These are phyloP conservation scores for Plasmodium ovale DNA, from an alignment of 169 alveolate species.

Conservation along the genomic window DNA sequence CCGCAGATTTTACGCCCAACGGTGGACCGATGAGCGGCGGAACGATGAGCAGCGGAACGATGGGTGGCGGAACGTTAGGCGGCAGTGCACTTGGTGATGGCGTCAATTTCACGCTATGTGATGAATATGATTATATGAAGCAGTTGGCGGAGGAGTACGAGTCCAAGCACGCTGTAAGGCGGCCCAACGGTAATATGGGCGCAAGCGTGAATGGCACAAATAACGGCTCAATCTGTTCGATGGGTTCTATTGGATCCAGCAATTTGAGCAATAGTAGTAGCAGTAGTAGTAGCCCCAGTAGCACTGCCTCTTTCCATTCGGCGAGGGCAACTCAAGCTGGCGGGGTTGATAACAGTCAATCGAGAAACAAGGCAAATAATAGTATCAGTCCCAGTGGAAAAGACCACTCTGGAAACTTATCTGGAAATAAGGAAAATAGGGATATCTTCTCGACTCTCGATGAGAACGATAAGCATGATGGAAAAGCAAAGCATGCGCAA, in stretches of 20 bases:
- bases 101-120: constrained; percentile 40
- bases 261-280: not conserved
- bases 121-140: constrained; percentile 71
- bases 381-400: not conserved
- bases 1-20: not conserved
- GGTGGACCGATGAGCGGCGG: not conserved
- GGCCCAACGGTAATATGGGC: not conserved
- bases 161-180: constrained; percentile 42
- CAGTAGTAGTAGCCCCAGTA: not conserved
- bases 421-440: not conserved
- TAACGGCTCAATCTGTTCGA: no score
- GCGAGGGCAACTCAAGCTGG: no score
- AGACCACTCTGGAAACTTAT: not conserved
- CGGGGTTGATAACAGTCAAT: not conserved
- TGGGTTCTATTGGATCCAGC: not conserved
- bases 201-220: not conserved
- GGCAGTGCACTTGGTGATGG: not conserved
- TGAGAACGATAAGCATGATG: not conserved
- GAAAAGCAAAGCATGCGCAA: not conserved
- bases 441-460: not conserved
- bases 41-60: not conserved
- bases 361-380: not conserved
- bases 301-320: no score
- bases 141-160: constrained; percentile 68
- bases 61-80: not conserved